Conservation (phyloP, 768 basidiomycete genomes). For the Tricholoma sp. region DNA sequence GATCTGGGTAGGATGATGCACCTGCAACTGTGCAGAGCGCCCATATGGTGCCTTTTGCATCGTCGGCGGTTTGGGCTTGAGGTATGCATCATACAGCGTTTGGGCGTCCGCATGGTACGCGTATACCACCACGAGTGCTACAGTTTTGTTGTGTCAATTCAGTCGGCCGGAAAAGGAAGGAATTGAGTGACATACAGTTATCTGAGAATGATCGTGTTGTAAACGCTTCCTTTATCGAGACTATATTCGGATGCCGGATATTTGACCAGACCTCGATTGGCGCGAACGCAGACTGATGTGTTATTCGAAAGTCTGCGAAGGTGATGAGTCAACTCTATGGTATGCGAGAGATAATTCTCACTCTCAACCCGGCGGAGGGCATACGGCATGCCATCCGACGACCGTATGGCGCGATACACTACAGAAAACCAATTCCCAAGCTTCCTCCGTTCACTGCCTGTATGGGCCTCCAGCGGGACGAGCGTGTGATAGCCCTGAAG, state of each 20-base stretch:
- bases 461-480: constrained; percentile 62
- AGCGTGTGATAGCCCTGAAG: constrained; percentile 89
- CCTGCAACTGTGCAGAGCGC: constrained; percentile 18
- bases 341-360: constrained; percentile 28
- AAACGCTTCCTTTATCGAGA: constrained; percentile 85
- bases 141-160: background rate
- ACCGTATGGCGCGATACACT: constrained; percentile 78
- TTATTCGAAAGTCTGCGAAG: constrained; percentile 72
- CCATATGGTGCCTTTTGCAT: constrained; percentile 17
- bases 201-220: constrained; percentile 92
- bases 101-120: constrained; percentile 82
- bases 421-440: constrained; percentile 82
- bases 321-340: constrained; percentile 5
- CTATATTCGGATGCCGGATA: constrained; percentile 81
- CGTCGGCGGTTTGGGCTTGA: constrained; percentile 48
- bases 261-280: constrained; percentile 83
- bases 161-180: background rate
- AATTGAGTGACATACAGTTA: constrained; percentile 56
- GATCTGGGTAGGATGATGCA: constrained; percentile 32
- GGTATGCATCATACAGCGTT: constrained; percentile 76
- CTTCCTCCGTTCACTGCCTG: constrained; percentile 58
- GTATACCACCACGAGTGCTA: constrained; percentile 89
- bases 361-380: constrained; percentile 84
- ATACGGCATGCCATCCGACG: constrained; percentile 74
- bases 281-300: constrained; percentile 75